These are phyloP conservation scores for Karstenula rhodostoma DNA, from an alignment of 2,329 filamentous ascomycete species.

Conservation along the genomic window DNA sequence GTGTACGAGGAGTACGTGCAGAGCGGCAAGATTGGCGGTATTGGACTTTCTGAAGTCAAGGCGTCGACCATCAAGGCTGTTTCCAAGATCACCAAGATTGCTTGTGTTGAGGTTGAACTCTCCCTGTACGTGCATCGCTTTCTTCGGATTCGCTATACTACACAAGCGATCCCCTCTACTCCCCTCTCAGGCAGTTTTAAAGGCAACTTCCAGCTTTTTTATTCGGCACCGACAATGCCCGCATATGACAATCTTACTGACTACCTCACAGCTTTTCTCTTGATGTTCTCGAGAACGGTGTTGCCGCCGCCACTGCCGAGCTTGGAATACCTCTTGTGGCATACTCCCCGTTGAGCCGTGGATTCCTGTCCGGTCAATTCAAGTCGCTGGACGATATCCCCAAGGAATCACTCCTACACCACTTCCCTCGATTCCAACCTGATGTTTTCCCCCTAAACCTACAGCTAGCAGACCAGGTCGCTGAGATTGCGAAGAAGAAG, in stretches of 20 bases:
- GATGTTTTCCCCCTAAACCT: constrained; percentile 69
- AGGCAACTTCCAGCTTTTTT: too few species aligned
- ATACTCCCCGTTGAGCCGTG: constrained; percentile 72
- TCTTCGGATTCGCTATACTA: background rate
- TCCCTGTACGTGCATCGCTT: constrained; percentile 43
- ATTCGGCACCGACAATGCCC: constrained; percentile 1
- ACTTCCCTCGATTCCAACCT: constrained; percentile 65
- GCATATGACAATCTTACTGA: too few species aligned
- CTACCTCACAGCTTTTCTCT: constrained; percentile 51
- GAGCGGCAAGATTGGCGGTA: constrained; percentile 47
- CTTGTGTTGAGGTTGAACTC: constrained; percentile 65
- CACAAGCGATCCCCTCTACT: too few species aligned
- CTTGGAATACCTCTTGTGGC: constrained; percentile 68
- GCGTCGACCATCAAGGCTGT: constrained; percentile 52
- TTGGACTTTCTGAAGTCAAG: constrained; percentile 50
- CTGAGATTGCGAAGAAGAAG: constrained; percentile 65
- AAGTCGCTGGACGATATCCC: constrained; percentile 62
- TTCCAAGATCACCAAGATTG: constrained; percentile 60
- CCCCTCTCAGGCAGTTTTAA: too few species aligned
- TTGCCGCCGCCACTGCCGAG: constrained; percentile 62
- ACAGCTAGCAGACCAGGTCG: constrained; percentile 64
- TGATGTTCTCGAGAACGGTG: constrained; percentile 62
- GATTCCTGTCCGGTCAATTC: constrained; percentile 53
- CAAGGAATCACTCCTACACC: constrained; percentile 54
- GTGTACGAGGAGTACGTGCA: constrained; percentile 31